Evolutionary conservation across 148 eudicot species (phyloP).

Genomic region (Salicornia ramosissima): DNA sequence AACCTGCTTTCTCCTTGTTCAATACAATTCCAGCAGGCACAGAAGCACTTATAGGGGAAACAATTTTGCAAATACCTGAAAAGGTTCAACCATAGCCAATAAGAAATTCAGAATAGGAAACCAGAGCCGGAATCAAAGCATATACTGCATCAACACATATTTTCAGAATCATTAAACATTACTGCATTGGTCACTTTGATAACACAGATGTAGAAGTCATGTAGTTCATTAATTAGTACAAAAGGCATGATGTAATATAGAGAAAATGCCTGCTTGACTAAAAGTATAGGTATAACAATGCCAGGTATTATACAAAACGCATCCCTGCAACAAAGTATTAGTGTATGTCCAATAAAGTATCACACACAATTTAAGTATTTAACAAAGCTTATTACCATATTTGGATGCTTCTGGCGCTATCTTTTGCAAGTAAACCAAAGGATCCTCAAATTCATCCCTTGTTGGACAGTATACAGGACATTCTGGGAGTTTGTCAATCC

Average conservation of each 20-base stretch:
- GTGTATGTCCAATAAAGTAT: too few species aligned
- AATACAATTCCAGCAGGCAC: slow-evolving; percentile 93
- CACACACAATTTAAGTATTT: too few species aligned
- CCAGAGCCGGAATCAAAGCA: neutral
- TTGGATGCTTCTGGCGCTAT: slow-evolving; percentile 91
- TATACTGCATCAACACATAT: neutral
- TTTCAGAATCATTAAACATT: neutral
- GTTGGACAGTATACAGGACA: slow-evolving; percentile 81
- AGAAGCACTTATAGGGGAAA: slow-evolving; percentile 75
- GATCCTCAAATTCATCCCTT: slow-evolving; percentile 90
- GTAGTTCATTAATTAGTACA: neutral
- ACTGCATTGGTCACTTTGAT: neutral
- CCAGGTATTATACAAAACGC: neutral
- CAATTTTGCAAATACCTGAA: slow-evolving; percentile 91
- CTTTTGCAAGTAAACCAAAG: slow-evolving; percentile 75
- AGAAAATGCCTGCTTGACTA: neutral
- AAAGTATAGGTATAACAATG: too few species aligned
- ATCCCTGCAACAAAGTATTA: too few species aligned
- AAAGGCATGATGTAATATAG: neutral
- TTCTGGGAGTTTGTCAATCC: slow-evolving; percentile 68
- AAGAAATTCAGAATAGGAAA: neutral
- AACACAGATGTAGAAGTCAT: too few species aligned
- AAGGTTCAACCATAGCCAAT: slow-evolving; percentile 4
- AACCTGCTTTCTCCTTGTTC: slow-evolving; percentile 85
- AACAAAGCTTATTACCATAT: slow-evolving; percentile 51